Conservation (phyloP, 2,329 filamentous ascomycete species). For the Lasiodiplodia citricola region DNA sequence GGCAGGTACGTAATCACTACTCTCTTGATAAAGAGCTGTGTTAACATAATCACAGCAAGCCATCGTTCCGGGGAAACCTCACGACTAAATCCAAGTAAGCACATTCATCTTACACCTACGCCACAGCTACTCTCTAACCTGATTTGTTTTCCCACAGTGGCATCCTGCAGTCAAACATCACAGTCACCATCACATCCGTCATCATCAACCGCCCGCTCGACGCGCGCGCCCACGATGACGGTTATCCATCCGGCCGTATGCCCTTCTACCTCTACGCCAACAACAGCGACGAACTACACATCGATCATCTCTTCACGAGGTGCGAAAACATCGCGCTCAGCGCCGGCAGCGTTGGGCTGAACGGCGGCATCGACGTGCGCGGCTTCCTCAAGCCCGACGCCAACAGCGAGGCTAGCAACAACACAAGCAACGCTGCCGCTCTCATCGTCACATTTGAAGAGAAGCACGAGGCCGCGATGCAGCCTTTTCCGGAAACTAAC, state of each 20-base stretch:
- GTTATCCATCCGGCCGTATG: conserved; percentile 47
- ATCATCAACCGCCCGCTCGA: conserved; percentile 43
- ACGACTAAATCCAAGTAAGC: neutral
- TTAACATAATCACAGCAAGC: neutral
- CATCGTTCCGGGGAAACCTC: neutral
- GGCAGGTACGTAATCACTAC: too few relatives aligned
- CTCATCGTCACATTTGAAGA: conserved; percentile 41
- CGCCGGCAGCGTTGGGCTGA: conserved; percentile 29
- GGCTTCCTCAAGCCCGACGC: too few relatives aligned
- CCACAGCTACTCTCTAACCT: neutral
- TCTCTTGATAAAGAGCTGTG: too few relatives aligned
- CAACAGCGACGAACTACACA: conserved; percentile 36
- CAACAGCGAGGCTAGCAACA: neutral
- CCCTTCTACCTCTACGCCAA: conserved; percentile 54
- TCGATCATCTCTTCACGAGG: conserved; percentile 50
- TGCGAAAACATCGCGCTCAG: conserved; percentile 47
- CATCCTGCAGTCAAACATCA: conserved; percentile 37
- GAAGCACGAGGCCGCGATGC: conserved; percentile 45
- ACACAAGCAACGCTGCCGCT: too few relatives aligned
- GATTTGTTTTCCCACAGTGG: neutral
- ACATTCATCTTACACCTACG: too few relatives aligned
- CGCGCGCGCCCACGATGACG: conserved; percentile 39
- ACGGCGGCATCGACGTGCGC: neutral
- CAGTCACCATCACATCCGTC: conserved; percentile 28
- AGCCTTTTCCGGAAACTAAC: conserved; percentile 42